phyloP scores from a whole-genome alignment of 306 rosid species.

The Malus sylvestris region DNA sequence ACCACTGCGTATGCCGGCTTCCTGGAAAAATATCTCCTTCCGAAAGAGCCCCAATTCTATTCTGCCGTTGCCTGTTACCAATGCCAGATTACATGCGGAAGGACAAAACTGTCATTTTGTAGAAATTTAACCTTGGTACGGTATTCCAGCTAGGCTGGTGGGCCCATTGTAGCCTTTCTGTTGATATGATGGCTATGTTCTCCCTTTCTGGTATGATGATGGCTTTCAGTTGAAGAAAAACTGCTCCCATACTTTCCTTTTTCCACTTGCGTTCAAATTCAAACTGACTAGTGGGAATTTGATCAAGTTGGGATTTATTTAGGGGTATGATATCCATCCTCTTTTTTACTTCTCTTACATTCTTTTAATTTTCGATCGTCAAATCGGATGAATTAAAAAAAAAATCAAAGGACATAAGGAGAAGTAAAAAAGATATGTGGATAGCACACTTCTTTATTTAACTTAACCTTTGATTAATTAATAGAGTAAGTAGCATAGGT shows the following conservation, averaged over 20 bases:
- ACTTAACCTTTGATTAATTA: background rate
- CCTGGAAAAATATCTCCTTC: too few relatives aligned
- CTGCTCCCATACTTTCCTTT: background rate
- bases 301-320: background rate
- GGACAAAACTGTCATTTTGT: background rate
- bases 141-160: background rate
- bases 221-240: background rate
- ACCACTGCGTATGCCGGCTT: rapidly evolving
- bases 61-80: background rate
- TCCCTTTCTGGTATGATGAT: background rate
- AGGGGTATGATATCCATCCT: too few relatives aligned
- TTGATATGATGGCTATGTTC: background rate
- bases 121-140: background rate
- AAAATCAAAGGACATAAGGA: too few relatives aligned
- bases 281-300: background rate
- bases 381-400: too few relatives aligned
- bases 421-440: too few relatives aligned
- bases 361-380: too few relatives aligned
- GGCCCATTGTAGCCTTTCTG: background rate
- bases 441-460: too few relatives aligned
- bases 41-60: too few relatives aligned
- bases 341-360: too few relatives aligned
- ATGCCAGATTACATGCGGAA: background rate
- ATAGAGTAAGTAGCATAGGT: background rate
- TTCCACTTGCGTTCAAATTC: background rate